These are phyloP conservation scores for Polyporus arcularius DNA, from an alignment of 768 basidiomycete species.

Conservation along the genomic window DNA sequence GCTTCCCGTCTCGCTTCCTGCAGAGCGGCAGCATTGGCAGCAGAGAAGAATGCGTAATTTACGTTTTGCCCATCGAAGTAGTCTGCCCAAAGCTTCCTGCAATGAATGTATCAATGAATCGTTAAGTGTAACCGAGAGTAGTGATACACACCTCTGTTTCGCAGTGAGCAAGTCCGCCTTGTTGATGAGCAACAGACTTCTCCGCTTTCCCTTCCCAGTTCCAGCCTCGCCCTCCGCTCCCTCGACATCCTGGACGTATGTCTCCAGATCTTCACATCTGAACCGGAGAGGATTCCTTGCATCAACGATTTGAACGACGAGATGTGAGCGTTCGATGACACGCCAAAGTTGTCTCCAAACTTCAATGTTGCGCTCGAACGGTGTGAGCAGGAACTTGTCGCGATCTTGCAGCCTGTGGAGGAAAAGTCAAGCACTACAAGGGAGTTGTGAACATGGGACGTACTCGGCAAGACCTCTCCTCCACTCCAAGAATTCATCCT, in stretches of 20 bases:
- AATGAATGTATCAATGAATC: background rate
- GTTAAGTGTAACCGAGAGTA: background rate
- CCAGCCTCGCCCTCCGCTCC: constrained; percentile 80
- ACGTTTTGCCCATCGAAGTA: constrained; percentile 79
- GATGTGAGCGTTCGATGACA: constrained; percentile 91
- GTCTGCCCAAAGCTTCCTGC: constrained; percentile 86
- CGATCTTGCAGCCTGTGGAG: constrained; percentile 75
- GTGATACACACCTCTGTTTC: constrained; percentile 69
- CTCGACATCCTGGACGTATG: constrained; percentile 83
- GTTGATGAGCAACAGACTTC: constrained; percentile 85
- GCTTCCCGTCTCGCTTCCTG: constrained; percentile 72
- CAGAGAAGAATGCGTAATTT: constrained; percentile 91
- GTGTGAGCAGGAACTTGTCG: constrained; percentile 87
- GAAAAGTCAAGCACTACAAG: background rate
- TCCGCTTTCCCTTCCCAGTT: constrained; percentile 71
- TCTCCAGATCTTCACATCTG: constrained; percentile 88
- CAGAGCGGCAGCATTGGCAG: constrained; percentile 80
- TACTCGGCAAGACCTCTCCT: constrained; percentile 88
- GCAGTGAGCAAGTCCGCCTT: constrained; percentile 91
- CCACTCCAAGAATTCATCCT: constrained; percentile 92
- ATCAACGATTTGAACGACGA: constrained; percentile 95
- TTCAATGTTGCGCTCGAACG: constrained; percentile 96
- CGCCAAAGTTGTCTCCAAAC: constrained; percentile 99
- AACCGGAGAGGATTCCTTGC: constrained; percentile 93
- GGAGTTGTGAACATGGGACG: constrained; percentile 32